phyloP scores from a whole-genome alignment of 352 stramenopile genomes.

The Aphanomyces stellatus region DNA sequence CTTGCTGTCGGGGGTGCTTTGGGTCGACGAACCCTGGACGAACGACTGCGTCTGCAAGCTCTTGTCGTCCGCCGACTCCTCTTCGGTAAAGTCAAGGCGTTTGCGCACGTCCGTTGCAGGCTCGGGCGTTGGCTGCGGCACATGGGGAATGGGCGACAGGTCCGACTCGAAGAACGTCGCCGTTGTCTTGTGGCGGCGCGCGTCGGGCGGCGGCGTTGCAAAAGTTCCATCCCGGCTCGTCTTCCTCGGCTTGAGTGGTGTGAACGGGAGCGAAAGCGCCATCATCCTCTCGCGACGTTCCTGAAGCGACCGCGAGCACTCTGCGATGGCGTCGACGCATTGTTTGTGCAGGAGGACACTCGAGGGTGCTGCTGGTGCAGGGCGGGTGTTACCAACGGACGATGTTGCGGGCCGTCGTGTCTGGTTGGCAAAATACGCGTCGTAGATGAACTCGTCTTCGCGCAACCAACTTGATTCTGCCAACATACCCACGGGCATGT shows the following conservation, averaged over 20 bases:
- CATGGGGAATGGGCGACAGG: not conserved
- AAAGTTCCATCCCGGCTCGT: not conserved
- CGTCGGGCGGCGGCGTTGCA: too few relatives aligned
- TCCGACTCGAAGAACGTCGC: not conserved
- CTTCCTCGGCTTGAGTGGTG: not conserved
- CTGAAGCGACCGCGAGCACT: constrained; percentile 1
- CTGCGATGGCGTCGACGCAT: constrained; percentile 3
- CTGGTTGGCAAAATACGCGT: constrained; percentile 2
- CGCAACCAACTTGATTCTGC: constrained; percentile 13
- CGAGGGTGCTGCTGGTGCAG: not conserved
- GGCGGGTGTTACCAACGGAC: too few relatives aligned
- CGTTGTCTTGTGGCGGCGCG: not conserved
- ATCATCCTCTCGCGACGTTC: constrained; percentile 8
- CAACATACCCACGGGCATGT: too few relatives aligned
- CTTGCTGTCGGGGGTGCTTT: too few relatives aligned
- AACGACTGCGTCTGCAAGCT: not conserved
- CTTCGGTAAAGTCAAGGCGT: not conserved
- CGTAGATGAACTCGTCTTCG: constrained; percentile 12
- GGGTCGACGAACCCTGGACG: not conserved
- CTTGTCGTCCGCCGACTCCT: not conserved
- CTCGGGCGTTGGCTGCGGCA: not conserved
- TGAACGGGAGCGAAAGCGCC: not conserved
- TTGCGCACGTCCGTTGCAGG: not conserved
- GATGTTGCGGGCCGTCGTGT: too few relatives aligned
- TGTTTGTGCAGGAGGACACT: not conserved